Percentiles rank a stretch among this genome's conserved stretches.
Conservation (phyloP, 768 basidiomycete genomes). For the Melanogaster broomeanus region DNA sequence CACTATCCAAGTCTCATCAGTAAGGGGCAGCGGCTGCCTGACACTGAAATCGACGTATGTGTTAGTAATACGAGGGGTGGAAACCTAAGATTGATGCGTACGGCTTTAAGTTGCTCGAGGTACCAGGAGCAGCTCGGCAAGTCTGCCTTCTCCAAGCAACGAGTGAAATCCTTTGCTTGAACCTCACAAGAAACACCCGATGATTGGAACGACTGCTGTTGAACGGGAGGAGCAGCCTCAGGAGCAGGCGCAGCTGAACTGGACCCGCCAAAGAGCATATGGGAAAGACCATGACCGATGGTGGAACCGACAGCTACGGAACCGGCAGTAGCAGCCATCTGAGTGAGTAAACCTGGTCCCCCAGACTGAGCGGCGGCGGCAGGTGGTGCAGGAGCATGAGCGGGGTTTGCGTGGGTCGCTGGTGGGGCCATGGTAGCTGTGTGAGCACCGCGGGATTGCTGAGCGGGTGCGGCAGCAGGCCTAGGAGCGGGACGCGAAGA, state of each 20-base stretch:
- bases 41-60: conserved; percentile 45
- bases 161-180: conserved; percentile 88
- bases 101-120: conserved; percentile 85
- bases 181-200: conserved; percentile 61
- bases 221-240: conserved; percentile 51
- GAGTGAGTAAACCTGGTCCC: conserved; percentile 73
- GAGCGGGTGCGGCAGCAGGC: conserved; percentile 51
- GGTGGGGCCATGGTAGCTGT: conserved; percentile 48
- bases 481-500: conserved; percentile 61
- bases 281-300: conserved; percentile 87
- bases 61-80: conserved; percentile 11
- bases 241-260: conserved; percentile 42
- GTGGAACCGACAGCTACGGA: conserved; percentile 87
- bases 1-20: conserved; percentile 25
- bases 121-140: conserved; percentile 83
- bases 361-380: conserved; percentile 39
- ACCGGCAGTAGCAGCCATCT: conserved; percentile 91
- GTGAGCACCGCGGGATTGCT: conserved; percentile 48
- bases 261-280: conserved; percentile 84
- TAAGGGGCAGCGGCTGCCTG: conserved; percentile 73
- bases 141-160: conserved; percentile 82
- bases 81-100: conserved; percentile 39
- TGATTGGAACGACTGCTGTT: conserved; percentile 46
- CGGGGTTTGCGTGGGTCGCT: conserved; percentile 43
- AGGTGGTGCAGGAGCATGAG: conserved; percentile 43